These are phyloP conservation scores for Neocucurbitaria cava DNA, from an alignment of 2,329 filamentous ascomycete genomes.

Conservation along the genomic window DNA sequence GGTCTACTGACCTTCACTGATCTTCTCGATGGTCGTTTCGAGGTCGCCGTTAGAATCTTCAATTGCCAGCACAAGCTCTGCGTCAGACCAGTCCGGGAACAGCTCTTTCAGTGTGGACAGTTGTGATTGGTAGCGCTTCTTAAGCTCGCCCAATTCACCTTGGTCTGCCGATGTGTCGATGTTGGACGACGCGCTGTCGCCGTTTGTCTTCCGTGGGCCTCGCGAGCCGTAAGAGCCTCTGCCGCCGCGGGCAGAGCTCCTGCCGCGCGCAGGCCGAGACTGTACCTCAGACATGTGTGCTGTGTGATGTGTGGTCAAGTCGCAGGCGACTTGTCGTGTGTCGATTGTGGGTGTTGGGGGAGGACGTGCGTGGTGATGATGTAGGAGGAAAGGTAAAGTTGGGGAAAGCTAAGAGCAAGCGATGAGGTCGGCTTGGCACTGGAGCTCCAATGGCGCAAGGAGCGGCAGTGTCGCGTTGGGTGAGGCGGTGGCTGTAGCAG, in stretches of 20 bases:
- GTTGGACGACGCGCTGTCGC: slow-evolving; percentile 69
- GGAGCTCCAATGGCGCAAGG: slow-evolving; percentile 23
- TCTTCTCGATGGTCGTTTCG: slow-evolving; percentile 75
- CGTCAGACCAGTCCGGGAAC: slow-evolving; percentile 94
- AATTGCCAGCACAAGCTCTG: slow-evolving; percentile 90
- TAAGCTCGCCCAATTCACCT: slow-evolving; percentile 88
- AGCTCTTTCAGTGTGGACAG: slow-evolving; percentile 86
- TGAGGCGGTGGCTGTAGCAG: slow-evolving; percentile 13
- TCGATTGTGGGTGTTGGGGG: slow-evolving; percentile 27
- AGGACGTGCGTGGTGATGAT: slow-evolving; percentile 40
- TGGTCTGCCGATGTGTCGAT: slow-evolving; percentile 76
- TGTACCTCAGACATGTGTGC: slow-evolving; percentile 91
- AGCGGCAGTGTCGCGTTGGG: slow-evolving; percentile 28
- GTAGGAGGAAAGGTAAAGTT: slow-evolving; percentile 40
- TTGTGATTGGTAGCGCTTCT: slow-evolving; percentile 84
- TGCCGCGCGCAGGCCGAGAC: slow-evolving; percentile 85
- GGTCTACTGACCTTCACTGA: slow-evolving; percentile 72
- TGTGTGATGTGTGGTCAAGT: slow-evolving; percentile 49
- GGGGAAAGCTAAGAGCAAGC: slow-evolving; percentile 41
- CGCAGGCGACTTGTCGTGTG: slow-evolving; percentile 31
- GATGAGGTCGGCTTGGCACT: slow-evolving; percentile 38
- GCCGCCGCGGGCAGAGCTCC: slow-evolving; percentile 88
- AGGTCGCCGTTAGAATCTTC: slow-evolving; percentile 84
- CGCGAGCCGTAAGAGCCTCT: slow-evolving; percentile 71
- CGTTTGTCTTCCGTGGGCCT: slow-evolving; percentile 67